These are phyloP conservation scores for Neurospora sp. DNA, from an alignment of 2,329 filamentous ascomycete species.

Conservation along the genomic window DNA sequence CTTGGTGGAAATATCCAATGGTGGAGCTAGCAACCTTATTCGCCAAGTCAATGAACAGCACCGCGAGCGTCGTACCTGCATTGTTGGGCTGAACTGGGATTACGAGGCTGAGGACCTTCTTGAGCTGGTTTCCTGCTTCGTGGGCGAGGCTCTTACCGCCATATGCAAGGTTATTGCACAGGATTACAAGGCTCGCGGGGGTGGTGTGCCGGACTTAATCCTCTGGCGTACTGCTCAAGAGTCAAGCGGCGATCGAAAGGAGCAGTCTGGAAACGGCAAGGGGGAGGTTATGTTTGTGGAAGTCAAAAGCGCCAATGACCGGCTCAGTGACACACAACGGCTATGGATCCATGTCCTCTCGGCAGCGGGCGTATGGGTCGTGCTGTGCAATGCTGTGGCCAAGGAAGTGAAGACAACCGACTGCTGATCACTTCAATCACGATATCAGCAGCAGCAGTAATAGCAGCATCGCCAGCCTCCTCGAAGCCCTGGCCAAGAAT, in stretches of 20 bases:
- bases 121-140: constrained; percentile 70
- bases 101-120: constrained; percentile 69
- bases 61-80: constrained; percentile 62
- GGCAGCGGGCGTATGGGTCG: constrained; percentile 74
- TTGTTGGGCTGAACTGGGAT: constrained; percentile 88
- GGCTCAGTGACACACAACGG: constrained; percentile 88
- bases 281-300: constrained; percentile 66
- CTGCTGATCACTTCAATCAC: constrained; percentile 10
- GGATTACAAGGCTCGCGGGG: constrained; percentile 78
- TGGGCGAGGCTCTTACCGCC: constrained; percentile 67
- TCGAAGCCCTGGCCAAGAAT: not conserved
- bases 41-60: constrained; percentile 58
- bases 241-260: constrained; percentile 13
- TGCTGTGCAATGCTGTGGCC: constrained; percentile 59
- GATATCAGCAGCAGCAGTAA: not conserved
- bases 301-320: constrained; percentile 81
- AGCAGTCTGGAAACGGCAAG: constrained; percentile 22
- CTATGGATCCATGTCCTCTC: constrained; percentile 94
- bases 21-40: constrained; percentile 58
- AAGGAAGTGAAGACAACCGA: constrained; percentile 37
- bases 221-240: constrained; percentile 54
- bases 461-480: not conserved
- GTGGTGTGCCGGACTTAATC: constrained; percentile 86
- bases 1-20: constrained; percentile 79
- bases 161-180: constrained; percentile 93